Percentiles rank a stretch among this genome's conserved stretches.
These are phyloP conservation scores for Ophiostoma pallidulum DNA, from an alignment of 2,329 filamentous ascomycete genomes.

Conservation along the genomic window DNA sequence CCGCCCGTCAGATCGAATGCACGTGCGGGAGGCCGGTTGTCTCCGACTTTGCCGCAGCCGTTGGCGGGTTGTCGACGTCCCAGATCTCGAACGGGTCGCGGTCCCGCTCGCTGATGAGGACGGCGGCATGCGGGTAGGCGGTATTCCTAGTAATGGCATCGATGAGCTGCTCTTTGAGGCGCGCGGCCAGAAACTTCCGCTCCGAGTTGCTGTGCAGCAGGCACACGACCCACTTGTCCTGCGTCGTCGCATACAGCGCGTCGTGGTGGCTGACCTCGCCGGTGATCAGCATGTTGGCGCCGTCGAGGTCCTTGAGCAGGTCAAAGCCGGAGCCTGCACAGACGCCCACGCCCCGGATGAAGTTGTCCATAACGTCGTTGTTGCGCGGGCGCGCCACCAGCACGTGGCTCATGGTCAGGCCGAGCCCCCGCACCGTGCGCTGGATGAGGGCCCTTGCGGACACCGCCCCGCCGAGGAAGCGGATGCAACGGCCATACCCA, in stretches of 20 bases:
- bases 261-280: conserved; percentile 93
- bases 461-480: conserved; percentile 30
- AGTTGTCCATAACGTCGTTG: conserved; percentile 25
- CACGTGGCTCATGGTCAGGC: conserved; percentile 41
- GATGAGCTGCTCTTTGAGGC: conserved; percentile 58
- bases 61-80: conserved; percentile 27
- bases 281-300: conserved; percentile 64
- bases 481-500: conserved; percentile 44
- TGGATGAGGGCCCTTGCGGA: conserved; percentile 36
- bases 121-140: conserved; percentile 38
- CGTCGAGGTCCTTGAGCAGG: conserved; percentile 59
- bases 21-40: no score
- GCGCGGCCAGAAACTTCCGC: conserved; percentile 64
- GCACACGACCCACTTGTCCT: conserved; percentile 70
- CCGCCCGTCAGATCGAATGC: no score
- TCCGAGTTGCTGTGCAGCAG: conserved; percentile 94
- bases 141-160: conserved; percentile 37
- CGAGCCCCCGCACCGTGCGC: conserved; percentile 55
- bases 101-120: conserved; percentile 71
- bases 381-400: conserved; percentile 27
- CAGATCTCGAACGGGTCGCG: conserved; percentile 82
- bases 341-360: conserved; percentile 66
- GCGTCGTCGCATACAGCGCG: conserved; percentile 75
- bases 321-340: conserved; percentile 83
- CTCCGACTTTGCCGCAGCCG: no score